Conservation (phyloP, 1,284 basidiomycete genomes). For the Moesziomyces parantarcticus region DNA sequence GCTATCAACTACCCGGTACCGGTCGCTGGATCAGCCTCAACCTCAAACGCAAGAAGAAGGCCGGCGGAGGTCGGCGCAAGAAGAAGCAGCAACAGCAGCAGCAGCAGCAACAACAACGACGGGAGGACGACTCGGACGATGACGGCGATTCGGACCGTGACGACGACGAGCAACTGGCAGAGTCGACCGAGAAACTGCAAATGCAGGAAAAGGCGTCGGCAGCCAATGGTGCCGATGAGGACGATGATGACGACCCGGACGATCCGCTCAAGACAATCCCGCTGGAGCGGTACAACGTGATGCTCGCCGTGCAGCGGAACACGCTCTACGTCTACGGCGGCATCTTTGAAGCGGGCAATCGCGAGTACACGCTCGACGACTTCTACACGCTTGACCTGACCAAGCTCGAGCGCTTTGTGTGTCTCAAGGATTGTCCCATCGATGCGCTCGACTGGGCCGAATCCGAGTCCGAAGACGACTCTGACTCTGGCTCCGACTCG, state of each 20-base stretch:
- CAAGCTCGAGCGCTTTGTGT: conserved; percentile 64
- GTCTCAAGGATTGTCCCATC: conserved; percentile 64
- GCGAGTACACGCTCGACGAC: conserved; percentile 67
- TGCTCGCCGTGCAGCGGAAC: conserved; percentile 87
- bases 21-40: conserved; percentile 84
- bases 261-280: conserved; percentile 80
- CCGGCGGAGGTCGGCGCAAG: conserved; percentile 69
- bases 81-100: conserved; percentile 71
- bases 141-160: conserved; percentile 36
- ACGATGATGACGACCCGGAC: conserved; percentile 72
- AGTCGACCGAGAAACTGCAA: conserved; percentile 29
- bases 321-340: conserved; percentile 70
- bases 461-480: conserved; percentile 55
- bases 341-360: conserved; percentile 63
- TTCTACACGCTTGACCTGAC: conserved; percentile 66
- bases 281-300: conserved; percentile 86
- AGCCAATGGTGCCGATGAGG: conserved; percentile 58
- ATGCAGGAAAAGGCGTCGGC: conserved; percentile 14
- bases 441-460: conserved; percentile 66
- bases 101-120: conserved; percentile 27
- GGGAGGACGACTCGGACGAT: conserved; percentile 39
- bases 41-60: conserved; percentile 73
- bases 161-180: conserved; percentile 34
- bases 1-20: conserved; percentile 80
- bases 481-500: conserved; percentile 27